Conservation (phyloP, 75 land plant genomes). For the Pinus albicaulis region DNA sequence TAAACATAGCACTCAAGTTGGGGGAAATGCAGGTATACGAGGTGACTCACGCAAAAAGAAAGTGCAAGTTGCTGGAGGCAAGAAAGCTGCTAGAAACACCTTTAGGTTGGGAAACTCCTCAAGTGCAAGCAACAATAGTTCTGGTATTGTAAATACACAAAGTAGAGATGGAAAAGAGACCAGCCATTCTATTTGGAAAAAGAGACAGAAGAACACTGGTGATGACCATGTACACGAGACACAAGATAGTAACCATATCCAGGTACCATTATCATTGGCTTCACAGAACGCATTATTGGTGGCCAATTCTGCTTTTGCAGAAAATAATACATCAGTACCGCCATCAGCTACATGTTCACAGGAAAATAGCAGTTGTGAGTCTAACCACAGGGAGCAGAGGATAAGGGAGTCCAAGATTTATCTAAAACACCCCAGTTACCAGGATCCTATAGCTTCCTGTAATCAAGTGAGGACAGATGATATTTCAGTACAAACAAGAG, state of each 20-base stretch:
- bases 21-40: constrained; percentile 11
- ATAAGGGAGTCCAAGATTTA: not conserved
- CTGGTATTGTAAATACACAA: constrained; percentile 12
- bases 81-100: constrained; percentile 9
- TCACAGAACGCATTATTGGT: not conserved
- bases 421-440: not conserved
- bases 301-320: not conserved
- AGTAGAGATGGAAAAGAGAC: constrained; percentile 25
- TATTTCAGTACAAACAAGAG: not conserved
- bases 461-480: not conserved
- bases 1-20: constrained; percentile 1
- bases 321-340: not conserved
- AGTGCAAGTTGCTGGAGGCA: constrained; percentile 17
- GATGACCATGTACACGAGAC: not conserved
- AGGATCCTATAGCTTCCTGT: not conserved
- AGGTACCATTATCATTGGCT: not conserved
- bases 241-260: not conserved
- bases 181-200: constrained; percentile 35
- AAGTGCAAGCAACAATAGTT: constrained; percentile 1
- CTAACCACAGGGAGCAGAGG: not conserved
- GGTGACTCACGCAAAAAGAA: not conserved
- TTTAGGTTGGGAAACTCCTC: not conserved
- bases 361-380: not conserved
- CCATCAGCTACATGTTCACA: not conserved
- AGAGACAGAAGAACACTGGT: constrained; percentile 22